Percentiles rank a stretch among this genome's conserved stretches.
Conservation (phyloP, 306 rosid species). For the Quercus gilva region DNA sequence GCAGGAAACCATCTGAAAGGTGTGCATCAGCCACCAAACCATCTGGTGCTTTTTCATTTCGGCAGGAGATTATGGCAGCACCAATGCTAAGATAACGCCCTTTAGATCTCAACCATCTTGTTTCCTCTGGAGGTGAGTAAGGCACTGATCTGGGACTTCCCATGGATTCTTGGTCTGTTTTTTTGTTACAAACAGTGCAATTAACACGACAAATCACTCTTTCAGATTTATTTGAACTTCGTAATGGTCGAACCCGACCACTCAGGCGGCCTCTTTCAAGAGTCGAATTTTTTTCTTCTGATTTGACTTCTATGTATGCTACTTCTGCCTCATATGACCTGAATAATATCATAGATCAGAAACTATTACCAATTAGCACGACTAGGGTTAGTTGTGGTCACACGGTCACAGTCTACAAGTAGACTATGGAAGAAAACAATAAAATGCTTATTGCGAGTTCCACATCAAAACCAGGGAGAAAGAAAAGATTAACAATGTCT, state of each 20-base stretch:
- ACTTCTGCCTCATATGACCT: slow-evolving; percentile 93
- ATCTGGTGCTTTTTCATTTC: slow-evolving; percentile 91
- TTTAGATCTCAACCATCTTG: slow-evolving; percentile 68
- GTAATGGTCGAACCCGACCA: slow-evolving; percentile 12
- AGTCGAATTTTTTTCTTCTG: slow-evolving; percentile 45
- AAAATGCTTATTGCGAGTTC: background rate
- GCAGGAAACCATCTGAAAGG: slow-evolving; percentile 90
- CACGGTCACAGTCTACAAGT: background rate
- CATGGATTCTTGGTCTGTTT: slow-evolving; percentile 24
- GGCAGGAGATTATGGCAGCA: slow-evolving; percentile 84
- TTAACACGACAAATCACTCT: slow-evolving; percentile 62
- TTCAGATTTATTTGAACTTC: slow-evolving; percentile 40
- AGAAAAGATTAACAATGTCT: background rate
- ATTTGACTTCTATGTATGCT: slow-evolving; percentile 67
- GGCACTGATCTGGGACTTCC: slow-evolving; percentile 33
- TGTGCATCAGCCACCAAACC: slow-evolving; percentile 98
- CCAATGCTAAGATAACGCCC: slow-evolving; percentile 87
- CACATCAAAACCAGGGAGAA: background rate
- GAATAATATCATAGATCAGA: slow-evolving; percentile 14
- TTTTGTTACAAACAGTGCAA: slow-evolving; percentile 62
- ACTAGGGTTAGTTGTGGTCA: background rate
- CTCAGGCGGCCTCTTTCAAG: slow-evolving; percentile 35
- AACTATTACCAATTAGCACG: background rate
- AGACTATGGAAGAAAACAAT: background rate
- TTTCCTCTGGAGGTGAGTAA: slow-evolving; percentile 41